These are phyloP conservation scores for Claviceps fusiformis DNA, from an alignment of 2,329 filamentous ascomycete species.

Conservation along the genomic window DNA sequence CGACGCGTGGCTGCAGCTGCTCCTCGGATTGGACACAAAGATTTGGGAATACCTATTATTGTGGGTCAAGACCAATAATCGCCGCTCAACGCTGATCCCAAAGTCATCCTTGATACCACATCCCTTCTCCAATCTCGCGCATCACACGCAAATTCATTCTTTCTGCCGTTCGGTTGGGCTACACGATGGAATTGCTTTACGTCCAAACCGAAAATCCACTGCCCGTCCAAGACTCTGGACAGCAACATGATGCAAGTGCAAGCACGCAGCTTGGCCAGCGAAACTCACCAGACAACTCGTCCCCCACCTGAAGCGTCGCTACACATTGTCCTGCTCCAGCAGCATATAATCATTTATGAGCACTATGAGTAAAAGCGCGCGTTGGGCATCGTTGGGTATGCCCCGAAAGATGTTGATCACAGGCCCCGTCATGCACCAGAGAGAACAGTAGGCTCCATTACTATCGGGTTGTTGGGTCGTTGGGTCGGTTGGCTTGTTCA, in stretches of 20 bases:
- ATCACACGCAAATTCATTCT: no score
- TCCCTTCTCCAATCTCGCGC: neutral
- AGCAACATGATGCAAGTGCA: conserved; percentile 1
- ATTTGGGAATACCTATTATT: neutral
- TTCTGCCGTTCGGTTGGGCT: neutral
- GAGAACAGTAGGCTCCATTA: neutral
- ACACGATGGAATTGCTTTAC: neutral
- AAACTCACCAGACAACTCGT: neutral
- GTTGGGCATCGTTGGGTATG: conserved; percentile 6
- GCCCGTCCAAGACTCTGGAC: neutral
- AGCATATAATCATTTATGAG: neutral
- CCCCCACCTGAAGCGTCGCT: neutral
- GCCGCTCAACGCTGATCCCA: neutral
- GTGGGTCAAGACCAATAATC: neutral
- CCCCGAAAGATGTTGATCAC: neutral
- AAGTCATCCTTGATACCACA: neutral
- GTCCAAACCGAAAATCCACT: neutral
- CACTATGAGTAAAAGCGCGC: neutral
- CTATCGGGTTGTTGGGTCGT: neutral
- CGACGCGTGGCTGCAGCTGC: neutral
- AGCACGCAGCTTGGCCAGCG: neutral
- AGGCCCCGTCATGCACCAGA: neutral
- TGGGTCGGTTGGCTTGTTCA: neutral
- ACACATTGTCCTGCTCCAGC: neutral
- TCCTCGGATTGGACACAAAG: no score